A percentile compares a stretch with the other conserved stretches of the same genome.
These are phyloP conservation scores for Histomonas meleagridis DNA, from an alignment of 208 protist genomes.

Conservation along the genomic window DNA sequence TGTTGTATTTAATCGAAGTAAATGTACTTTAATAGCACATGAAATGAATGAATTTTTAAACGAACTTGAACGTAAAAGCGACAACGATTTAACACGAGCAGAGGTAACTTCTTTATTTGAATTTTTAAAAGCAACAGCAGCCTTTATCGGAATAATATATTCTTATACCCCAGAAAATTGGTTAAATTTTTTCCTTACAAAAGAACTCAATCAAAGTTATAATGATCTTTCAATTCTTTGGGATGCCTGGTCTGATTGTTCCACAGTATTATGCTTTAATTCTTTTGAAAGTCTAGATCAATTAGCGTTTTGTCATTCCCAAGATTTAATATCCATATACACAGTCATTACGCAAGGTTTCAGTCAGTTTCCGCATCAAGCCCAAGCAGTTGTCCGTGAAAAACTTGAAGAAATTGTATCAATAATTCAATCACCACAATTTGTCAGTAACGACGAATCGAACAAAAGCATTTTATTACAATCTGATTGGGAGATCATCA, in stretches of 20 bases:
- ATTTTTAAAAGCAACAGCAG: neutral
- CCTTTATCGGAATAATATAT: neutral
- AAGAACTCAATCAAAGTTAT: neutral
- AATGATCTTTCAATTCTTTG: neutral
- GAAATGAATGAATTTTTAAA: neutral
- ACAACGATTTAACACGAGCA: too few species aligned
- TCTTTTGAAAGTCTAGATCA: neutral
- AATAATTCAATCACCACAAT: neutral
- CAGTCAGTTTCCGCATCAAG: neutral
- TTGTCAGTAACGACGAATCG: neutral
- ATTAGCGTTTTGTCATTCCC: neutral
- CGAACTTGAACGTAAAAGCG: neutral
- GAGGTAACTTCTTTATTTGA: too few species aligned
- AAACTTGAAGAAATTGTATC: neutral
- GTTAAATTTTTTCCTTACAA: neutral
- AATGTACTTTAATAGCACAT: neutral
- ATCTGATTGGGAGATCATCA: neutral
- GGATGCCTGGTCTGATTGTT: neutral
- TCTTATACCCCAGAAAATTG: neutral
- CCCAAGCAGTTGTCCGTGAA: neutral
- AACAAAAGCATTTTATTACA: neutral
- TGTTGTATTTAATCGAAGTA: neutral
- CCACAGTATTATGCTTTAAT: neutral
- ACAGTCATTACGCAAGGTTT: neutral
- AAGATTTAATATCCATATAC: neutral